A percentile compares a stretch with the other conserved stretches of the same genome.
phyloP scores from a whole-genome alignment of 495 filamentous ascomycete genomes.

The Xylaria scruposa region DNA sequence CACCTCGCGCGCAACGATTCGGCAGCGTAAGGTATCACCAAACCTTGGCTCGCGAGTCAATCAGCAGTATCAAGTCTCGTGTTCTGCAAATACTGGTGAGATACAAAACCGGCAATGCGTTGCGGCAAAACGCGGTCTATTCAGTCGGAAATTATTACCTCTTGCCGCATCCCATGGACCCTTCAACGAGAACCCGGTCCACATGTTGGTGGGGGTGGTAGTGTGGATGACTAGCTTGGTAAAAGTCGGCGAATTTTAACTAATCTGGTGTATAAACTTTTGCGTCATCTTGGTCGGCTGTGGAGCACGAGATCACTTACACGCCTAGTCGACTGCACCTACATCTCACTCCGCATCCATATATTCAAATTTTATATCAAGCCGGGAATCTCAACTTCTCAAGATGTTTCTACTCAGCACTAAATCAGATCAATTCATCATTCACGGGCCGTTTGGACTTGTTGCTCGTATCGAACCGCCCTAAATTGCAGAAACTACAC shows the following conservation, averaged over 20 bases:
- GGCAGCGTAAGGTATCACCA: background rate
- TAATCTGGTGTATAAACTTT: conserved; percentile 8
- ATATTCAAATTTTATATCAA: conserved; percentile 16
- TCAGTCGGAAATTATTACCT: conserved; percentile 24
- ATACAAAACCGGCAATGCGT: background rate
- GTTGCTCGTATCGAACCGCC: background rate
- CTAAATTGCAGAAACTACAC: background rate
- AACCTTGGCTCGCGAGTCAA: conserved; percentile 10
- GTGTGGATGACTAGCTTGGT: conserved; percentile 13
- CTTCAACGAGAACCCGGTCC: conserved; percentile 24
- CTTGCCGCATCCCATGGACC: conserved; percentile 17
- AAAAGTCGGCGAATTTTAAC: conserved; percentile 41
- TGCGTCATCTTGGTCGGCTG: conserved; percentile 19
- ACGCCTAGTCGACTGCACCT: conserved; percentile 23
- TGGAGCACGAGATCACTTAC: conserved; percentile 31
- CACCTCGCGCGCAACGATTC: background rate
- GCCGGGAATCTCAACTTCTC: background rate
- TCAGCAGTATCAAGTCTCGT: background rate
- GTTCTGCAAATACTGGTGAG: conserved; percentile 1
- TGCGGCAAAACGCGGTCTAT: background rate
- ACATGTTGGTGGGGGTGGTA: conserved; percentile 26
- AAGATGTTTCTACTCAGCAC: background rate
- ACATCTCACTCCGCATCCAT: conserved; percentile 1
- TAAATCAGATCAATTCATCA: background rate
- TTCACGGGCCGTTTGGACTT: background rate